Percentiles rank a stretch among this genome's conserved stretches.
Conservation (phyloP, 2,329 filamentous ascomycete species). For the Neofusicoccum umdonicola region DNA sequence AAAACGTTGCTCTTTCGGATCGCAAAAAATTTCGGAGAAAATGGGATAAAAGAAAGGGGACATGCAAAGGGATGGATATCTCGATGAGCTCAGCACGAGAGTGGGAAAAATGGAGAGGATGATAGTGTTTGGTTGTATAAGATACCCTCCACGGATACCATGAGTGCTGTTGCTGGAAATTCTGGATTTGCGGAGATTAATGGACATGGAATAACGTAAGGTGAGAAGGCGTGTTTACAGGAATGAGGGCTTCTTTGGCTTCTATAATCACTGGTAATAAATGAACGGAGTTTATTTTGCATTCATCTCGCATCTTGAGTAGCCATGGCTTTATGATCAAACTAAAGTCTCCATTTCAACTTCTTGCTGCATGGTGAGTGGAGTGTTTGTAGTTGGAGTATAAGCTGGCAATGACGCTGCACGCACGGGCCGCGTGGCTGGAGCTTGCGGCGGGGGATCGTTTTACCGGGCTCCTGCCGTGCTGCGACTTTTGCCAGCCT, state of each 20-base stretch:
- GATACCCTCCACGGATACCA: not conserved
- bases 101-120: not conserved
- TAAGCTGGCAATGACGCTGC: not conserved
- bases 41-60: not conserved
- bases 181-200: not conserved
- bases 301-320: too few relatives aligned
- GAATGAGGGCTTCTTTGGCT: too few relatives aligned
- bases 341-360: too few relatives aligned
- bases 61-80: not conserved
- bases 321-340: too few relatives aligned
- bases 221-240: too few relatives aligned
- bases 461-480: not conserved
- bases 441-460: not conserved
- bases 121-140: not conserved
- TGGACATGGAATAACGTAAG: not conserved
- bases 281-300: too few relatives aligned
- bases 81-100: not conserved
- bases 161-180: not conserved
- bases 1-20: not conserved
- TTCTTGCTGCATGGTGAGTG: too few relatives aligned
- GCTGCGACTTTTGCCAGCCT: constrained; percentile 5
- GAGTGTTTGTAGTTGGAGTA: too few relatives aligned
- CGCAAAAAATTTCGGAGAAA: not conserved
- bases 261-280: too few relatives aligned
- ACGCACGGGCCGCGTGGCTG: not conserved